Conservation (phyloP, 2,329 filamentous ascomycete genomes). For the Mollisia scopiformis region DNA sequence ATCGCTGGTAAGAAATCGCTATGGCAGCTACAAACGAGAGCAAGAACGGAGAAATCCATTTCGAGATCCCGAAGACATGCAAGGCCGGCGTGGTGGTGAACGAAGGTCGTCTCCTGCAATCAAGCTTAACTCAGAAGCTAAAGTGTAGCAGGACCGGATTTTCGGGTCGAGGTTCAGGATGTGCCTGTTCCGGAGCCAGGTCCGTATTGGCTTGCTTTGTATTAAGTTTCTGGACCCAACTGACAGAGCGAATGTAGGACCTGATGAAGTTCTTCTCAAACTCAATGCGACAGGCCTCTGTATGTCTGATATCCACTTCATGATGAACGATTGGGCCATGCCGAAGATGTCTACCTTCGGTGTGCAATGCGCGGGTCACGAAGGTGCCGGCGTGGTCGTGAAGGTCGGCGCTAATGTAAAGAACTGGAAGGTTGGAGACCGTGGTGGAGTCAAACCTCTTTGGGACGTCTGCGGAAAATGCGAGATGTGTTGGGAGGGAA, state of each 20-base stretch:
- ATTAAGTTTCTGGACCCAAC: background rate
- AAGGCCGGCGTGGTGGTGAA: slow-evolving; percentile 54
- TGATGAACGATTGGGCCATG: slow-evolving; percentile 54
- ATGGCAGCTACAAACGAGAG: background rate
- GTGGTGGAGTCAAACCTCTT: slow-evolving; percentile 55
- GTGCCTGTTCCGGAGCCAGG: slow-evolving; percentile 51
- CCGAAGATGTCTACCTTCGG: slow-evolving; percentile 49
- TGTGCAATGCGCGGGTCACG: slow-evolving; percentile 53
- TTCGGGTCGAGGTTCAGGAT: slow-evolving; percentile 48
- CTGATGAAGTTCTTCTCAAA: slow-evolving; percentile 56
- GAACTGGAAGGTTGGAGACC: slow-evolving; percentile 54
- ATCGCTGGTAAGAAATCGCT: background rate
- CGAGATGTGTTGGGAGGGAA: slow-evolving; percentile 52
- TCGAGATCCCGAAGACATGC: slow-evolving; percentile 49
- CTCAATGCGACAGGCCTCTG: slow-evolving; percentile 62
- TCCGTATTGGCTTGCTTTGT: background rate
- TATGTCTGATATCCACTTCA: slow-evolving; percentile 59
- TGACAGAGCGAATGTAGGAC: slow-evolving; percentile 9
- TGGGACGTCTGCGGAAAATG: slow-evolving; percentile 54
- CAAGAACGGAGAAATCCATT: background rate
- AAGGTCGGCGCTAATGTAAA: slow-evolving; percentile 56
- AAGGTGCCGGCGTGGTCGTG: slow-evolving; percentile 61
- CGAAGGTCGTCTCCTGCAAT: slow-evolving; percentile 28
- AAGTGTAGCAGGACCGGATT: slow-evolving; percentile 44
- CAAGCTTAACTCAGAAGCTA: background rate